Evolutionary conservation across 2,329 filamentous ascomycete species (phyloP).

Genomic region (Tolypocladium ophioglossoides): DNA sequence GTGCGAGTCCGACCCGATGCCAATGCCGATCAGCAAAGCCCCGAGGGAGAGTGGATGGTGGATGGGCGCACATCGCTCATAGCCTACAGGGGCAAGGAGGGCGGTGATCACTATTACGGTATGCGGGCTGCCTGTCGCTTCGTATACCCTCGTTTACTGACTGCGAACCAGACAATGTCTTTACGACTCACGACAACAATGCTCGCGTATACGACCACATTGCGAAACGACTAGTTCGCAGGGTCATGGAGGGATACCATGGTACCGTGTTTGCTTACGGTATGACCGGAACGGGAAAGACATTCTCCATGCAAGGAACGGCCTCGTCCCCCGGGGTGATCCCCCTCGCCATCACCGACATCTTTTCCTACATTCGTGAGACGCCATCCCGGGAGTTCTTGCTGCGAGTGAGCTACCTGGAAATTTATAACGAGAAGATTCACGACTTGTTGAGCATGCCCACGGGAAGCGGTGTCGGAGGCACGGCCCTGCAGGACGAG

Average conservation of each 20-base stretch:
- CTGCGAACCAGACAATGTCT: conserved; percentile 71
- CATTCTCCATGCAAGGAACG: conserved; percentile 98
- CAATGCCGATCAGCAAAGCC: conserved; percentile 45
- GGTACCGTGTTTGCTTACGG: conserved; percentile 98
- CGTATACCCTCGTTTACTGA: conserved; percentile 7
- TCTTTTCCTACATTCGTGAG: conserved; percentile 97
- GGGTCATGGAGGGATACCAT: conserved; percentile 98
- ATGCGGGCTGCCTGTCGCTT: conserved; percentile 19
- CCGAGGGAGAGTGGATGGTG: conserved; percentile 83
- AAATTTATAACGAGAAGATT: conserved; percentile 98
- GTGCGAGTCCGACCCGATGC: conserved; percentile 85
- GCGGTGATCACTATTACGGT: conserved; percentile 90
- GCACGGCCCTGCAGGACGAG: conserved; percentile 61
- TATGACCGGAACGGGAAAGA: conserved; percentile 98
- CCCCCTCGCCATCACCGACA: conserved; percentile 92
- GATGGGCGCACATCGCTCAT: conserved; percentile 76
- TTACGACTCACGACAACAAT: conserved; percentile 88
- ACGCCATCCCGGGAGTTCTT: conserved; percentile 91
- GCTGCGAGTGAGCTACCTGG: conserved; percentile 90
- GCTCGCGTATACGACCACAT: conserved; percentile 87
- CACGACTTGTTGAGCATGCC: conserved; percentile 82
- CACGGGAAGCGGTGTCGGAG: conserved; percentile 42
- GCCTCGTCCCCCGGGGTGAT: conserved; percentile 93
- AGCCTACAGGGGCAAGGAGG: conserved; percentile 77
- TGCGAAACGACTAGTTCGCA: conserved; percentile 84